phyloP scores from a whole-genome alignment of 352 stramenopile genomes.

The Globisporangium heterothallicum region DNA sequence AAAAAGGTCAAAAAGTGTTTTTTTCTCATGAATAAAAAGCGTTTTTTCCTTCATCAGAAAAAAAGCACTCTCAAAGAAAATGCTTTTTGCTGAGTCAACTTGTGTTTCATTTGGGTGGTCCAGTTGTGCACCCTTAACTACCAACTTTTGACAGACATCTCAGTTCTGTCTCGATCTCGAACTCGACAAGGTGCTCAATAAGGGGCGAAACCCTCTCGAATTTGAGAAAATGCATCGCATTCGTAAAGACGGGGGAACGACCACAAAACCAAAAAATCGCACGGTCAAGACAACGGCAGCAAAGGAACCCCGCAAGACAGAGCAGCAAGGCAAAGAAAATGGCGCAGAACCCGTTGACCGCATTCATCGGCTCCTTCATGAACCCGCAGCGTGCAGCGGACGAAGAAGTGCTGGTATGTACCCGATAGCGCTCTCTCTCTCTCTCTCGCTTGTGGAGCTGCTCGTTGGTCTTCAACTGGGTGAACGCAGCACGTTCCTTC shows the following conservation, averaged over 20 bases:
- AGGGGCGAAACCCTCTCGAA: conserved; percentile 3
- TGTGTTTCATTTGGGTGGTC: conserved; percentile 6
- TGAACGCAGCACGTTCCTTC: no score
- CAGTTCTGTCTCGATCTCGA: no score
- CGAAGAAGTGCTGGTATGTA: conserved; percentile 40
- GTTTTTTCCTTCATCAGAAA: not conserved
- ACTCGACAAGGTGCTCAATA: conserved; percentile 1
- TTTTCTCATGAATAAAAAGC: not conserved
- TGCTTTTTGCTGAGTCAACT: not conserved
- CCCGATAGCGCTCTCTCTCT: not conserved
- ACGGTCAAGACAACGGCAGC: conserved; percentile 5
- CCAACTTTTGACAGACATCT: no score
- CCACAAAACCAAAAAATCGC: no score
- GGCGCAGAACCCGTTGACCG: conserved; percentile 58
- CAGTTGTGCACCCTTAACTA: not conserved
- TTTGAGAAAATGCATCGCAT: no score
- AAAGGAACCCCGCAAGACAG: conserved; percentile 10
- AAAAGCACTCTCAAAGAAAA: not conserved
- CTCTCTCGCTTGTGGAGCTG: not conserved
- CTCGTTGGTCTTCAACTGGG: no score
- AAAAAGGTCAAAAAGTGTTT: no score
- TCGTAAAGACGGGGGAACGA: no score
- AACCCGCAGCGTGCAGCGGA: conserved; percentile 41
- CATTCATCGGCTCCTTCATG: conserved; percentile 73
- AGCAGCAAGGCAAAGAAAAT: conserved; percentile 21